phyloP scores from a whole-genome alignment of 306 rosid genomes.

The Fagus crenata region DNA sequence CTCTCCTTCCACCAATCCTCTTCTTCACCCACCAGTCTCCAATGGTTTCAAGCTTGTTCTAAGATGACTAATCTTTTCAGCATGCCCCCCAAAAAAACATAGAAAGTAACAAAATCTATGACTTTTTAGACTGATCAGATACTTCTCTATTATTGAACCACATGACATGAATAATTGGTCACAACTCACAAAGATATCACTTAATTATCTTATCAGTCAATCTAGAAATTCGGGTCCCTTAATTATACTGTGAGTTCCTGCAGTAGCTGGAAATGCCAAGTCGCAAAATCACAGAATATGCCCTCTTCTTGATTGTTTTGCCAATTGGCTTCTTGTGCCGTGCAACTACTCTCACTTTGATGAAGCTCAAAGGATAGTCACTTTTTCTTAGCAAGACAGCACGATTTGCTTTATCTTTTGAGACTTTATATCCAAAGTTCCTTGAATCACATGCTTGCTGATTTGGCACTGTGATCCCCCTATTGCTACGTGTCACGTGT shows the following conservation, averaged over 20 bases:
- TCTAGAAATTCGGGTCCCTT: not conserved
- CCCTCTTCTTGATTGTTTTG: not conserved
- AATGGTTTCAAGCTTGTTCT: no score
- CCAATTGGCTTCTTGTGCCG: not conserved
- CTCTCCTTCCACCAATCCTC: no score
- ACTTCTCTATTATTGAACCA: not conserved
- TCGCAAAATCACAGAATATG: not conserved
- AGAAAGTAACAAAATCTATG: not conserved
- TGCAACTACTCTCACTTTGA: slow-evolving; percentile 14
- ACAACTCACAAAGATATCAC: not conserved
- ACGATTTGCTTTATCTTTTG: slow-evolving; percentile 16
- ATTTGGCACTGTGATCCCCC: not conserved
- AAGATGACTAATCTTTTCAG: not conserved
- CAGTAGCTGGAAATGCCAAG: not conserved
- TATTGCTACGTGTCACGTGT: not conserved
- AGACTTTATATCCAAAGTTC: not conserved
- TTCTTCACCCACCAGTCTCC: no score
- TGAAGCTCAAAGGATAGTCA: slow-evolving; percentile 23
- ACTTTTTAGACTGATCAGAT: not conserved
- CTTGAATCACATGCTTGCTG: not conserved
- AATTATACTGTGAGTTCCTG: no score
- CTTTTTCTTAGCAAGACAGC: slow-evolving; percentile 34
- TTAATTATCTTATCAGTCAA: not conserved
- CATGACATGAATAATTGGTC: not conserved
- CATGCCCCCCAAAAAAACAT: not conserved